Percentiles rank a stretch among this genome's conserved stretches.
Conservation (phyloP, 345 rosid species). For the Cardiospermum halicacabum region DNA sequence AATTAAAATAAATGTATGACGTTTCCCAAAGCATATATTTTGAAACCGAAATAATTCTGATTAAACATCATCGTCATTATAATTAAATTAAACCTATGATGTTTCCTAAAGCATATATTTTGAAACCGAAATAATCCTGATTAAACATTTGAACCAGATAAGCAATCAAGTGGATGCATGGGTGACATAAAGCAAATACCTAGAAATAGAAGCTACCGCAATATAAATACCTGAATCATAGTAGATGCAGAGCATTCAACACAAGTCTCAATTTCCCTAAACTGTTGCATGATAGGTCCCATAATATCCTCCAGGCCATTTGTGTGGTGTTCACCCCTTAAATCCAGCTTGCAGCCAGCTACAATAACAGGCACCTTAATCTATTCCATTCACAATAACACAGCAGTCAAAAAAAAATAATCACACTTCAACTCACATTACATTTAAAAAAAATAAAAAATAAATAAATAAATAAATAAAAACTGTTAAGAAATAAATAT, state of each 20-base stretch:
- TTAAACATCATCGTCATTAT: too few species aligned
- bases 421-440: too few species aligned
- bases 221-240: conserved; percentile 51
- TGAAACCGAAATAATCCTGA: background rate
- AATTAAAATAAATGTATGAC: background rate
- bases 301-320: conserved; percentile 57
- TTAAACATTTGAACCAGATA: background rate
- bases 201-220: background rate
- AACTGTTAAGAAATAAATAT: background rate
- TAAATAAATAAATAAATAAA: background rate
- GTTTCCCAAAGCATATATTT: background rate
- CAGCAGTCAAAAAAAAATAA: background rate
- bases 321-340: conserved; percentile 53
- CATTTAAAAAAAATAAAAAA: background rate
- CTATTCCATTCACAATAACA: conserved; percentile 24
- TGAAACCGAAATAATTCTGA: background rate
- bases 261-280: conserved; percentile 81
- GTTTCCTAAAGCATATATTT: background rate
- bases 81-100: background rate
- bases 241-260: conserved; percentile 81
- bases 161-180: background rate
- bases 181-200: conserved; percentile 5
- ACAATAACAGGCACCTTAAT: conserved; percentile 69
- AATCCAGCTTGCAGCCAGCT: conserved; percentile 88
- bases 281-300: conserved; percentile 76